A percentile compares a stretch with the other conserved stretches of the same genome.
Conservation (phyloP, 1,284 basidiomycete genomes). For the Irpex sp. region DNA sequence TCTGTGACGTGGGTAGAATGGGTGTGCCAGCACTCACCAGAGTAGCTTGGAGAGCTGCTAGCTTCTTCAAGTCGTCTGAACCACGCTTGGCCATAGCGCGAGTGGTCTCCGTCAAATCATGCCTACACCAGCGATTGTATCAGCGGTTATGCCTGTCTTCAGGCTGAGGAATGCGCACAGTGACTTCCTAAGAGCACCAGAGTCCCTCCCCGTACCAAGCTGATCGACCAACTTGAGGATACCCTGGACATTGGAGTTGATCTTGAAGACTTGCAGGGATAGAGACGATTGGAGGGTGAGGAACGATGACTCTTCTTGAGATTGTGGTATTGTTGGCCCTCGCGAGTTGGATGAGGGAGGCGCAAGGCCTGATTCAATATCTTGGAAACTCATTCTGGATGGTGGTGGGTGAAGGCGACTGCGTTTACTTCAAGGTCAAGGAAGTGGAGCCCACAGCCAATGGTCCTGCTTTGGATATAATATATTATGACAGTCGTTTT, state of each 20-base stretch:
- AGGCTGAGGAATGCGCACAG: conserved; percentile 49
- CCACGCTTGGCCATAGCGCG: conserved; percentile 92
- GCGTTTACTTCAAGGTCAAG: not conserved
- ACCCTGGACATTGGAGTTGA: conserved; percentile 94
- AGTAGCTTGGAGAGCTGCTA: conserved; percentile 62
- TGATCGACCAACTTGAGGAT: conserved; percentile 92
- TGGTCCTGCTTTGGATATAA: not conserved
- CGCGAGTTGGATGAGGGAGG: conserved; percentile 36
- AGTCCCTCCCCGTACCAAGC: conserved; percentile 79
- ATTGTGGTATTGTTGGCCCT: conserved; percentile 33
- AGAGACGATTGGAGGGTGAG: conserved; percentile 77
- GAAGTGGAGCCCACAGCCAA: too few species aligned
- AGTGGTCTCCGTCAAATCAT: conserved; percentile 91
- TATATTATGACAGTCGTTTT: not conserved
- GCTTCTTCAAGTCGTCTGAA: conserved; percentile 86
- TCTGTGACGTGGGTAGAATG: not conserved
- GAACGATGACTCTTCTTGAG: conserved; percentile 71
- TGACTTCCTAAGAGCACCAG: conserved; percentile 66
- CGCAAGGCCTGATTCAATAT: conserved; percentile 62
- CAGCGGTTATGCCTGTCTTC: not conserved
- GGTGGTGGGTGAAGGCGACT: conserved; percentile 4
- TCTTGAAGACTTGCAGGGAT: conserved; percentile 96
- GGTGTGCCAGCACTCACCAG: conserved; percentile 41
- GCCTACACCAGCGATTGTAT: conserved; percentile 31
- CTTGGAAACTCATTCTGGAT: conserved; percentile 67